Evolutionary conservation across 345 rosid species (phyloP).

Genomic region (Brassica juncea): DNA sequence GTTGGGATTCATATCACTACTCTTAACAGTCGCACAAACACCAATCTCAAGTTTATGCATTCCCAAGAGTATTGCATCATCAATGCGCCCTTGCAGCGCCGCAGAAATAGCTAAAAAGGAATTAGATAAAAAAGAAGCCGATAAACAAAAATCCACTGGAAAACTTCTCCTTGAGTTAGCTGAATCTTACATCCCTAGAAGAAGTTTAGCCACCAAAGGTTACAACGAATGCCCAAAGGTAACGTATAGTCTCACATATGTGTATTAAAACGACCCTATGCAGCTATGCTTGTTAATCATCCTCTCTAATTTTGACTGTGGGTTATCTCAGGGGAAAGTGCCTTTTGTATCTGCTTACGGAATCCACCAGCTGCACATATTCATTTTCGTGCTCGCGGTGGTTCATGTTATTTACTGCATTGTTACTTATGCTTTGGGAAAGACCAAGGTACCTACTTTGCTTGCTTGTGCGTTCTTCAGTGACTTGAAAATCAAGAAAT

Average conservation of each 20-base stretch:
- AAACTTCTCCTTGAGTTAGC: not conserved
- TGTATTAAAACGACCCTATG: not conserved
- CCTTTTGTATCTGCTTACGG: not conserved
- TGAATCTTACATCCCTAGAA: not conserved
- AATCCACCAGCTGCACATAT: not conserved
- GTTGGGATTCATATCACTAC: not conserved
- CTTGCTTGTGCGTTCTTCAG: not conserved
- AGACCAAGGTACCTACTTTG: not conserved
- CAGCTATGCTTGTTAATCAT: not conserved
- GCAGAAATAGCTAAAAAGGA: not conserved
- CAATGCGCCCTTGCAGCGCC: not conserved
- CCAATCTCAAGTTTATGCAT: not conserved
- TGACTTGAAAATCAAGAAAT: not conserved
- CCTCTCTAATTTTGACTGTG: not conserved
- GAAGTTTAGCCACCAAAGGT: not conserved
- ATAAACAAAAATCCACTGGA: not conserved
- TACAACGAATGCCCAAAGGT: not conserved
- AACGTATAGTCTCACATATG: not conserved
- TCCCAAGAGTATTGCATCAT: not conserved
- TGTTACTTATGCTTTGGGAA: not conserved
- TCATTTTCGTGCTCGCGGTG: not conserved
- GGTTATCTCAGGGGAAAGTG: not conserved
- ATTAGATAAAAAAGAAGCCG: not conserved
- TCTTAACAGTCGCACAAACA: not conserved
- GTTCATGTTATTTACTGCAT: not conserved